A percentile compares a stretch with the other conserved stretches of the same genome.
These are phyloP conservation scores for Pseudoscleropodium purum DNA, from an alignment of 225 moss, liverwort and hornwort genomes.

Conservation along the genomic window DNA sequence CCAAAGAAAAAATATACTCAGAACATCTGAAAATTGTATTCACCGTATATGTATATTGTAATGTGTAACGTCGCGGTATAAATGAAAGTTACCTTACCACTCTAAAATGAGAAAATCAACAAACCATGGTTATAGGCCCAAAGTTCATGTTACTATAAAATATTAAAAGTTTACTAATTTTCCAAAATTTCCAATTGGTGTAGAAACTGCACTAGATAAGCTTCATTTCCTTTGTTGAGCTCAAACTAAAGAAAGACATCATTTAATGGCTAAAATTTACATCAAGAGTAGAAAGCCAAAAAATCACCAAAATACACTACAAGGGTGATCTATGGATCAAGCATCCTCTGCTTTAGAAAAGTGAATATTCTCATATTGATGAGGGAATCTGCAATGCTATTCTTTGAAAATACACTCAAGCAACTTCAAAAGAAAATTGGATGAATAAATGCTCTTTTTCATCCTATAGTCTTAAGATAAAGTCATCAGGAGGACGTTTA, in stretches of 20 bases:
- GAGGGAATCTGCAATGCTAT: not conserved
- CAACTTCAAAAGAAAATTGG: not conserved
- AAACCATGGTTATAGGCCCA: accelerated
- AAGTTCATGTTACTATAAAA: not conserved
- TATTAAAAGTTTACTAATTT: not conserved
- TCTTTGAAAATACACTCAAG: not conserved
- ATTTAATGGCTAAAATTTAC: too few relatives aligned
- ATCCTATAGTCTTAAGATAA: not conserved
- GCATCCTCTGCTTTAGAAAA: not conserved
- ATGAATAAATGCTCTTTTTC: not conserved
- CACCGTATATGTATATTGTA: too few relatives aligned
- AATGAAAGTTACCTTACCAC: too few relatives aligned
- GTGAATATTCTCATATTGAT: too few relatives aligned
- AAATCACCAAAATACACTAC: not conserved
- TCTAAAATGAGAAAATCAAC: not conserved
- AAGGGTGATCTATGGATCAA: not conserved
- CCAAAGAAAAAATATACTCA: too few relatives aligned
- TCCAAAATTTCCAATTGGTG: too few relatives aligned
- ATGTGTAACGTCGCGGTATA: too few relatives aligned
- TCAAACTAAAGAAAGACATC: not conserved
- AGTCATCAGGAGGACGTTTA: too few relatives aligned
- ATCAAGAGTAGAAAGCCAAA: not conserved
- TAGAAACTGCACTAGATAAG: not conserved
- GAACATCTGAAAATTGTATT: too few relatives aligned
- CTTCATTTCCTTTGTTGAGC: not conserved